Percentiles rank a stretch among this genome's conserved stretches.
Conservation (phyloP, 371 early-diverging fungal genomes). For the Rhizopus stolonifer region DNA sequence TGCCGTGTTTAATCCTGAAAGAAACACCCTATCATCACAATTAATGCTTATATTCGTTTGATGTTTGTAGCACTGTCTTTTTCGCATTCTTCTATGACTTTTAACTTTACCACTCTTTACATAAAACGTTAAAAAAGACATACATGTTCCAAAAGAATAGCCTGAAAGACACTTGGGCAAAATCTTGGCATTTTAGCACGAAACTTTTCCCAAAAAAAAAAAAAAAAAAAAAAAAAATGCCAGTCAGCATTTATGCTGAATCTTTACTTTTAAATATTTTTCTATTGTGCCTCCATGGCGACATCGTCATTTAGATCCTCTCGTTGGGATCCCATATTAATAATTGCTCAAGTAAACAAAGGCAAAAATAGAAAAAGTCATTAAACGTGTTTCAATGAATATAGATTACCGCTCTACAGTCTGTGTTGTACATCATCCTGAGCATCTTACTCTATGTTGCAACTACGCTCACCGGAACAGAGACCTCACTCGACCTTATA, state of each 20-base stretch:
- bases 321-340: constrained; percentile 50
- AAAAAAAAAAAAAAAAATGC: not conserved
- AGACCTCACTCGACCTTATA: constrained; percentile 67
- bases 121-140: no score
- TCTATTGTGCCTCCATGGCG: constrained; percentile 1
- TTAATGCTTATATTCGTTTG: no score
- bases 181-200: no score
- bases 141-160: no score
- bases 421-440: constrained; percentile 61
- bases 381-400: not conserved
- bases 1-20: no score
- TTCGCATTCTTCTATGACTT: no score
- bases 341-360: constrained; percentile 42
- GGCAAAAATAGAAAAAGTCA: not conserved
- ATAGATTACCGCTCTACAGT: constrained; percentile 63
- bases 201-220: no score
- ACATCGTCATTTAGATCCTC: constrained; percentile 43
- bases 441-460: constrained; percentile 56
- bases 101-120: no score
- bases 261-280: not conserved
- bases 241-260: not conserved
- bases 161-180: no score
- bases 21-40: no score
- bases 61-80: no score
- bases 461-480: constrained; percentile 62